Base-by-base conservation (phyloP, 2,329 filamentous ascomycete species). In the Colletotrichum agaves region DNA sequence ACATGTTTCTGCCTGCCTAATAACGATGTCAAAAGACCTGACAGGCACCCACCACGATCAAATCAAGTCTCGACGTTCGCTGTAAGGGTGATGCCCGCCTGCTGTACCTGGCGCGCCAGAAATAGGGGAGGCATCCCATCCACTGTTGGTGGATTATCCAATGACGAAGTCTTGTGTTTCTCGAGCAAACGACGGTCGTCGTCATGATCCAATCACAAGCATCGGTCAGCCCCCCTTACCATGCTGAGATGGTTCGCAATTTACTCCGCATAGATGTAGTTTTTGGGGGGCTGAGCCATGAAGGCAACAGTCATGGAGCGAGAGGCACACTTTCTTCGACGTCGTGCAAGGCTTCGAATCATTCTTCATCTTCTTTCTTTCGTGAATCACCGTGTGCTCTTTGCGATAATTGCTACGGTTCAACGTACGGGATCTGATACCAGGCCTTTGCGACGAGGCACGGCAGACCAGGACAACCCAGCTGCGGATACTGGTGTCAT, bases 151-250 rank as follows among this genome's bases (percentile, higher is more conserved):
- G 27, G 39, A 53, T 67, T 63, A 59, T 50, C 67, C 63, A 69
- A 69, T 69, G 10, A 37, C 37, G 52, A 39, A 63, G 55, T 60
- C 55, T 56, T 49, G 57, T 63, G 57, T 63, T 60, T 49, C 61
- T 37, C 21, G 33, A 17, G 55, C 58, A 47, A 59, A 59, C 47
- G 21, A 59, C 56, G 64, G 67, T 68, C 64, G 67, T 55, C 59
- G 43, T 47, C 63, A 68, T 69, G 64, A 67, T 55, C 67, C 67
- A 69, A 69, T 69, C 67, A 67, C 59, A 46, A 17, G 13, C 47
- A n/a, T 23, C 19, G 19, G 59, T 41, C 27, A n/a, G 33, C 39
- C 61, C 41, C 65, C 65, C 55, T 33, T 60, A 47, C 49, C 5
- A 61, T 68, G 67, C 46, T 63, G 46, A 53, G 57, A 57, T 59